Percentiles rank a stretch among this genome's conserved stretches.
phyloP scores from a whole-genome alignment of 2,329 filamentous ascomycete genomes.

The Pyrenophora graminea region DNA sequence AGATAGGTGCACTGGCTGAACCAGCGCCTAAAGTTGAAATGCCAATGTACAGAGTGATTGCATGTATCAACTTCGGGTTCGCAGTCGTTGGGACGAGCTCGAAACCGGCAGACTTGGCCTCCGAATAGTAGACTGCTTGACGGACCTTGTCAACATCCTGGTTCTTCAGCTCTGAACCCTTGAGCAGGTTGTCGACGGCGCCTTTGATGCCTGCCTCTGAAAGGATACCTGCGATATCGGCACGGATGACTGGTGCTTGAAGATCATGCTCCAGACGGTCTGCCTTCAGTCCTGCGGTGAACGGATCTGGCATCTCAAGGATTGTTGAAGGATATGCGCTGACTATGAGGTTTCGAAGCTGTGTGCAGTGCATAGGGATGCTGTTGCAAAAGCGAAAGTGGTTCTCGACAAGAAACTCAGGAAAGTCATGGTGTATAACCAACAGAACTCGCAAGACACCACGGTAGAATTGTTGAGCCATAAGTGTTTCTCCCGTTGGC shows the following conservation, averaged over 20 bases:
- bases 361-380: conserved; percentile 81
- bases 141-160: conserved; percentile 78
- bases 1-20: conserved; percentile 64
- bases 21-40: conserved; percentile 68
- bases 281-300: conserved; percentile 73
- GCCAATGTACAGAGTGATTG: conserved; percentile 81
- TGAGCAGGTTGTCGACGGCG: conserved; percentile 57
- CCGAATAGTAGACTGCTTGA: conserved; percentile 68
- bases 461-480: conserved; percentile 82
- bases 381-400: conserved; percentile 79
- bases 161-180: conserved; percentile 63
- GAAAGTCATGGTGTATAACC: conserved; percentile 89
- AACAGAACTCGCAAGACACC: conserved; percentile 81
- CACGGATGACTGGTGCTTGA: conserved; percentile 66
- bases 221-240: conserved; percentile 62
- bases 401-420: conserved; percentile 88
- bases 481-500: conserved; percentile 67
- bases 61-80: conserved; percentile 74
- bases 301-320: conserved; percentile 73
- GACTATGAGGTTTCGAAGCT: conserved; percentile 86
- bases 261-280: conserved; percentile 77
- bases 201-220: conserved; percentile 58
- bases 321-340: conserved; percentile 74
- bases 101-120: conserved; percentile 64
- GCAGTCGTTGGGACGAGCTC: conserved; percentile 70